Conservation (phyloP, 106 monocot genomes). For the Apostasia ramifera region DNA sequence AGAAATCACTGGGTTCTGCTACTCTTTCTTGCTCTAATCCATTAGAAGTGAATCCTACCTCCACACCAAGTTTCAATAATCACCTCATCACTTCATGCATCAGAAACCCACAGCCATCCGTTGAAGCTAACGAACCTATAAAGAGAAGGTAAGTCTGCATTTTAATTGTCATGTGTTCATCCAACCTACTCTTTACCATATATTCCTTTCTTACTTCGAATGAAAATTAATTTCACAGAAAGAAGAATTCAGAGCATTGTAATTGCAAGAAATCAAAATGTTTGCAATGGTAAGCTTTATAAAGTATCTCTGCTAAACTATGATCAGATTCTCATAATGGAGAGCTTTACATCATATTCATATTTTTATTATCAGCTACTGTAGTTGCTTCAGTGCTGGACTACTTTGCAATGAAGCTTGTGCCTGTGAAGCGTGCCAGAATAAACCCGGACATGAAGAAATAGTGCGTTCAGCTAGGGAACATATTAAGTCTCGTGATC, state of each 20-base stretch:
- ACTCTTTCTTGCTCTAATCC: no score
- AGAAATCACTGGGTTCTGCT: no score
- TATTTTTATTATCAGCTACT: conserved; percentile 30
- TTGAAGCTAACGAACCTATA: conserved; percentile 17
- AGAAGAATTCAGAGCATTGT: conserved; percentile 34
- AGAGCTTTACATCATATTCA: neutral
- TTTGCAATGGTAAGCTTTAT: conserved; percentile 42
- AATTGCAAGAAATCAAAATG: conserved; percentile 59
- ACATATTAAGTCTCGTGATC: conserved; percentile 49
- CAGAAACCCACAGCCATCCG: conserved; percentile 14
- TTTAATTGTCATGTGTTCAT: neutral
- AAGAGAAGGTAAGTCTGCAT: conserved; percentile 31
- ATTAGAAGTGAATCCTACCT: neutral
- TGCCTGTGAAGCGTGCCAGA: conserved; percentile 37
- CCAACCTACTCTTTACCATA: neutral
- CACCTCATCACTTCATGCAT: conserved; percentile 17
- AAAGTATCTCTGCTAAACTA: neutral
- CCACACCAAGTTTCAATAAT: conserved; percentile 10
- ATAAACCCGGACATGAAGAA: conserved; percentile 29
- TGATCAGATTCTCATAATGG: conserved; percentile 1
- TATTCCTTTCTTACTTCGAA: neutral
- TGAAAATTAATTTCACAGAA: conserved; percentile 22
- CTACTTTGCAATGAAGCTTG: conserved; percentile 37
- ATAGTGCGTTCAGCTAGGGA: conserved; percentile 20
- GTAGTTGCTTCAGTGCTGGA: conserved; percentile 52